These are phyloP conservation scores for Sporothrix pseudoabietina DNA, from an alignment of 2,329 filamentous ascomycete genomes.

Conservation along the genomic window DNA sequence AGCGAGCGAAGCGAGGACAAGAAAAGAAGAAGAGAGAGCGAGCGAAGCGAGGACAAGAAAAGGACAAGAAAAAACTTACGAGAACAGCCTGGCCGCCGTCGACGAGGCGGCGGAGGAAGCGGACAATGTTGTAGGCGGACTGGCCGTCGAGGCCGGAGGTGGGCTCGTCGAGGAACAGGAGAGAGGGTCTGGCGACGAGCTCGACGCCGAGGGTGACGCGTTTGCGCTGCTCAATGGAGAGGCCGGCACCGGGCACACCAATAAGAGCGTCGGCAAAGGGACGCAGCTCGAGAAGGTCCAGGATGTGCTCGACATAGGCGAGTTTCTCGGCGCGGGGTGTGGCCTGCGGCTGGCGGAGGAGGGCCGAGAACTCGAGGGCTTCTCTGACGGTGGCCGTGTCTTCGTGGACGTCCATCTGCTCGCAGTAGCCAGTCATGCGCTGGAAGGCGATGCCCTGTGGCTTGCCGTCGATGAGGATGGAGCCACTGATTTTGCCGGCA, in stretches of 20 bases:
- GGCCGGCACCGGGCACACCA: constrained; percentile 40
- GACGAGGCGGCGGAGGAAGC: constrained; percentile 67
- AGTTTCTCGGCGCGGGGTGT: constrained; percentile 69
- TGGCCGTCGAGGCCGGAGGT: constrained; percentile 69
- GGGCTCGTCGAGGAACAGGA: constrained; percentile 64
- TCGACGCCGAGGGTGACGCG: constrained; percentile 63
- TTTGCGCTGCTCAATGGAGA: constrained; percentile 58
- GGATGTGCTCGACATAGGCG: constrained; percentile 75
- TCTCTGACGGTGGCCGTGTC: constrained; percentile 74
- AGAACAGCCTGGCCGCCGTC: constrained; percentile 67
- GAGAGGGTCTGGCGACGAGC: constrained; percentile 61
- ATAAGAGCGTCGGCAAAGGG: constrained; percentile 54
- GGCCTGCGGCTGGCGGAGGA: constrained; percentile 70
- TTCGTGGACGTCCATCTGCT: constrained; percentile 81
- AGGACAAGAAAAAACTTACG: neutral
- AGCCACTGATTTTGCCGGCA: constrained; percentile 73
- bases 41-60: neutral
- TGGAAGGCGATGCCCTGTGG: constrained; percentile 43
- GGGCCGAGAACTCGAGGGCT: constrained; percentile 72
- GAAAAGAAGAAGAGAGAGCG: neutral
- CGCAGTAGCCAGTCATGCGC: constrained; percentile 57
- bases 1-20: too few species aligned
- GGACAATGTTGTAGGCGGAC: constrained; percentile 66
- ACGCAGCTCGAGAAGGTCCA: constrained; percentile 60
- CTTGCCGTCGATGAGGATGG: constrained; percentile 74